Base-by-base conservation (phyloP, 2,329 filamentous ascomycete genomes). In the Paraphaeosphaeria sporulosa region DNA sequence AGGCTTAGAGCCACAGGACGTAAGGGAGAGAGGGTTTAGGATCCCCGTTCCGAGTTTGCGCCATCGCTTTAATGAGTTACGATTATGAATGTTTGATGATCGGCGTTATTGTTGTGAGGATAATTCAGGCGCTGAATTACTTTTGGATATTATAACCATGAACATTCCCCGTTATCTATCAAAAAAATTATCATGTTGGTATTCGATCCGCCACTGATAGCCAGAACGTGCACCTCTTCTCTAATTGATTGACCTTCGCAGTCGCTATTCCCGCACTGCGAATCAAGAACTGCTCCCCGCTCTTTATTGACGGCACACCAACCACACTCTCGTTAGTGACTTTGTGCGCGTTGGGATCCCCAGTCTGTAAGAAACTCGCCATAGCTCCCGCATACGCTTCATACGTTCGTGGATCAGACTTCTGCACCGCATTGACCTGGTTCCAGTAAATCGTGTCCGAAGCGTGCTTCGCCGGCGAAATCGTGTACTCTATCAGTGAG, bases 381-480 rank as follows among this genome's bases (percentile, higher is more conserved):
- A 89, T 83, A 0, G 86, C 86, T 4, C 87, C 87, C 1, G 83
- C 73, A 61, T 83, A 89, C 12, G 84, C 86, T 19, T 83, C 62
- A 61, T 89, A 89, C 6, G 84, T 84, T 0, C 84, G 62, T 0
- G 82, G 79, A 61, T 89, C 80, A 0, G 80, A 77, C 58, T 81
- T 69, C 60, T 89, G 87, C 2, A 85, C 73, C 0, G 79, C 57
- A 59, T 85, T 85, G 65, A 87, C 71, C 36, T 78, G 78, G 65
- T 89, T 85, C 86, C 86, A 89, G 70, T 84, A 88, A 47, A 80
- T 79, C 5, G 83, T 84, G 70, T 89, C 87, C 58, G 80, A 84
- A 0, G 82, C 87, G 70, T 89, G 87, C 60, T 81, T 85, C 0
- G 87, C 86, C 0, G 87, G 87, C 7, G 76, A 68, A 55, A 88